Evolutionary conservation across 1,139 yeast species (phyloP).

Genomic region (Sugiyamaella novakii): DNA sequence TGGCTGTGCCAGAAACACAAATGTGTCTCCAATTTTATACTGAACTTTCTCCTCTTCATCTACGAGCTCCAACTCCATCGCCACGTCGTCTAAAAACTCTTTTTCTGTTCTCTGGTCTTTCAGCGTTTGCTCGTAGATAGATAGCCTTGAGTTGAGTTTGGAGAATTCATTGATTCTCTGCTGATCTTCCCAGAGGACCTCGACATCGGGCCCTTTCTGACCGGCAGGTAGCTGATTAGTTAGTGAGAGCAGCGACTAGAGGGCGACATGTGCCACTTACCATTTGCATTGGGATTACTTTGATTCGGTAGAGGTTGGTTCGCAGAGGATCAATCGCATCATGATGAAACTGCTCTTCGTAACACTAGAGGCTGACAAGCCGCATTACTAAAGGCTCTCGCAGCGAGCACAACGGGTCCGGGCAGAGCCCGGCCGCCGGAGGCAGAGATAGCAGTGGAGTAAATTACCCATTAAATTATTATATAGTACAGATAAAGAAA

Average conservation of each 20-base stretch:
- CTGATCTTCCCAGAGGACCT: conserved; percentile 89
- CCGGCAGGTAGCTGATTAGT: conserved; percentile 13
- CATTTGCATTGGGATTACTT: conserved; percentile 6
- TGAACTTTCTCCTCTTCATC: conserved; percentile 67
- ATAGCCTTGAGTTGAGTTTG: conserved; percentile 71
- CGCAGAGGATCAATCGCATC: neutral
- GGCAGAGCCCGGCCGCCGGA: neutral
- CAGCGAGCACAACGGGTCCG: neutral
- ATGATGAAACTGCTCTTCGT: too few relatives aligned
- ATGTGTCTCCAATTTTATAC: conserved; percentile 75
- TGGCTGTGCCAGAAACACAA: conserved; percentile 64
- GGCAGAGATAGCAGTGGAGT: too few relatives aligned
- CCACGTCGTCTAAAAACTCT: conserved; percentile 85
- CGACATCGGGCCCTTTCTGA: conserved; percentile 44
- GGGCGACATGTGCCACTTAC: neutral
- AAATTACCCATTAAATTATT: neutral
- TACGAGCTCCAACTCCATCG: conserved; percentile 79
- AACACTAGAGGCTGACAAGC: too few relatives aligned
- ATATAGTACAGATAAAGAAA: too few relatives aligned
- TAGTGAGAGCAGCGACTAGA: neutral
- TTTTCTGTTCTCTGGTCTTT: conserved; percentile 63
- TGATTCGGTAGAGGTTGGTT: neutral
- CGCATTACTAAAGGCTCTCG: too few relatives aligned
- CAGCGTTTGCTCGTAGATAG: conserved; percentile 56
- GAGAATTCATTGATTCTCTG: conserved; percentile 86